A percentile compares a stretch with the other conserved stretches of the same genome.
Conservation (phyloP, 352 stramenopile species). For the Globisporangium emineosum region DNA sequence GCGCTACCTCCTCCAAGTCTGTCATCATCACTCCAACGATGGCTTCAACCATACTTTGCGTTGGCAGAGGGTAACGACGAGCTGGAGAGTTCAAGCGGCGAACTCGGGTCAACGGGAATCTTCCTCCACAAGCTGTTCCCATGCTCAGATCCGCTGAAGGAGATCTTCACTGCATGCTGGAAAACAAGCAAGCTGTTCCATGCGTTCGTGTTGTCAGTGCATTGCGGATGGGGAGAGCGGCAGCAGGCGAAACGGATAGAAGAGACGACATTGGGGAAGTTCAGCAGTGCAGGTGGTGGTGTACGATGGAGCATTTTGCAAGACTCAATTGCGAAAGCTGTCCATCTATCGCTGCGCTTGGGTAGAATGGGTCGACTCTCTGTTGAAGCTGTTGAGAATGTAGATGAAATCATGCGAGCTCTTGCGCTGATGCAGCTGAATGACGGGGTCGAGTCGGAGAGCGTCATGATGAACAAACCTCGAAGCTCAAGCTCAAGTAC, state of each 20-base stretch:
- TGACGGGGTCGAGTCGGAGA: slow-evolving; percentile 49
- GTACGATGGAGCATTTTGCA: slow-evolving; percentile 70
- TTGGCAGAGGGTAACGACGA: slow-evolving; percentile 31
- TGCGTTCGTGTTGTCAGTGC: slow-evolving; percentile 64
- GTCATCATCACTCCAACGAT: slow-evolving; percentile 77
- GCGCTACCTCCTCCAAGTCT: slow-evolving; percentile 54
- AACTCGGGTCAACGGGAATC: slow-evolving; percentile 26
- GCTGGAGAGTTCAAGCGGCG: slow-evolving; percentile 25
- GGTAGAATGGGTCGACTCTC: slow-evolving; percentile 57
- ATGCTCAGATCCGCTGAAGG: slow-evolving; percentile 32
- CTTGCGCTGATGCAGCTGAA: slow-evolving; percentile 82
- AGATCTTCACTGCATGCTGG: slow-evolving; percentile 64
- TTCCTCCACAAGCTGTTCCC: slow-evolving; percentile 34
- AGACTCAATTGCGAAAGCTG: slow-evolving; percentile 64
- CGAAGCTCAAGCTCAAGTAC: slow-evolving; percentile 12
- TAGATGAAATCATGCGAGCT: slow-evolving; percentile 73
- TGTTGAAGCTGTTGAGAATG: slow-evolving; percentile 70
- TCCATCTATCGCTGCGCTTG: slow-evolving; percentile 71
- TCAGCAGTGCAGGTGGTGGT: slow-evolving; percentile 52
- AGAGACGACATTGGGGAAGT: slow-evolving; percentile 71
- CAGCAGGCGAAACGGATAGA: slow-evolving; percentile 67
- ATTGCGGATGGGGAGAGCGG: slow-evolving; percentile 61
- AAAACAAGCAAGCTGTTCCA: slow-evolving; percentile 61
- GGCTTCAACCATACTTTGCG: slow-evolving; percentile 60
- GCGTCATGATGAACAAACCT: slow-evolving; percentile 24